Base-by-base conservation (phyloP, 768 basidiomycete genomes). In the Mycena kentingensis region DNA sequence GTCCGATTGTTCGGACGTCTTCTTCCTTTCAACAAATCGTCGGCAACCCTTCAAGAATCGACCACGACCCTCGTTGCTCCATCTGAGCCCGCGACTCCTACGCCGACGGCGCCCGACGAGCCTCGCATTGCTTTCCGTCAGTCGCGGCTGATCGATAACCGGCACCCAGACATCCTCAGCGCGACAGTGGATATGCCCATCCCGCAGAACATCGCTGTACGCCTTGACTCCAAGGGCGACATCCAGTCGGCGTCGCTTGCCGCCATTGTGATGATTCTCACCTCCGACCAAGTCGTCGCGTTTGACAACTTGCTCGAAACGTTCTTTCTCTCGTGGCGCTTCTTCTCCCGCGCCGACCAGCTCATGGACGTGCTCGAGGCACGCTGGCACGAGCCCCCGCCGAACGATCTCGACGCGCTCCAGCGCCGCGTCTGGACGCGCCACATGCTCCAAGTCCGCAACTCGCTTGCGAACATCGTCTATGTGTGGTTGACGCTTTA, bases 301-400 rank as follows among this genome's bases (percentile, higher is more conserved):
- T 77, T 84, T 50, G 64, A 68, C 46, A 65, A 77, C 32, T 64
- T 87, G 67, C 61, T 69, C 54, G 66, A 77, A 53, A 66, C 80
- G 2, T 87, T 91, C 70, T 84, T 88, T 68, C 68, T 83, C n/a
- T 82, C 79, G 46, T 91, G 90, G 69, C 82, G 88, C 24, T 77
- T 82, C 54, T 90, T 87, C 71, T 77, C 80, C 13, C 73, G 75
- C 0, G 77, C 88, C 0, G 24, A 37, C 15, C 71, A 75, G 6
- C 70, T 84, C 11, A 69, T 82, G 28, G 65, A 60, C 5, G 64
- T 60, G 22, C 60, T 74, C 8, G 57, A 80, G 22, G 64, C 63
- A 5, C 79, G 87, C 35, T 91, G 81, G 66, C 67, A 80, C 46
- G 73, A 76, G 51, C 44, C 34, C 21, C 60, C 66, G 6, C 64